Base-by-base conservation (phyloP, 305 asterid species). In the Ilex paraguariensis region DNA sequence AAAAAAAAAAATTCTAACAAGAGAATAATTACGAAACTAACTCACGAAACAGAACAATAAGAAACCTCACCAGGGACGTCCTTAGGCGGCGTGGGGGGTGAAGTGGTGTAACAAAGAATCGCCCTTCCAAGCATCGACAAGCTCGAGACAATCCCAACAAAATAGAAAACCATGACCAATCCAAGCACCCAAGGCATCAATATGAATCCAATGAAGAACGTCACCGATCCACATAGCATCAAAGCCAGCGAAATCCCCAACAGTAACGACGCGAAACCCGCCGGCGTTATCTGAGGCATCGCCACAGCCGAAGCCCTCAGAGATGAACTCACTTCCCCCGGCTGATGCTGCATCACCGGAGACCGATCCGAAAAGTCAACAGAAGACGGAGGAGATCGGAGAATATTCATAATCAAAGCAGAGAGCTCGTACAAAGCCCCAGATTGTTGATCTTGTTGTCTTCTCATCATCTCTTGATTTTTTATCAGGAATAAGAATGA, bases 181-280 rank as follows among this genome's bases (percentile, higher is more conserved):
- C 88, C 95, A 36, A 92, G 60, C 13, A 92, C 97, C 98, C 98
- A 92, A 28, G 98, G 97, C 95, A 92, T 88, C 89, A 92, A 72
- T 32, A 89, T 52, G 66, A 92, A 92, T 49, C 98, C 98, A 12
- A 92, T 84, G 58, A 91, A 88, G 65, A 91, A 88, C 72, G 92
- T 91, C 56, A 88, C 74, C 32, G 96, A 88, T 75, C 98, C 98
- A 48, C 96, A 91, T 5, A 91, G 73, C 98, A 91, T 88, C 64
- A 91, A 57, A 13, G 92, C 78, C 33, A 87, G 59, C 9, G 97
- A 91, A 10, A 85, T 70, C 67, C 95, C 98, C 3, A 91, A 71
- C 9, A 92, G 77, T 75, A 85, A 69, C 6, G 95, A 81, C 0
- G 95, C 96, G 32, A 92, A 89, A 4, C 96, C 93, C 15, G 84